Evolutionary conservation across 352 stramenopile genomes (phyloP), one percentile per base, ranked within the genome.

Genomic region (Phytophthora multivora): DNA sequence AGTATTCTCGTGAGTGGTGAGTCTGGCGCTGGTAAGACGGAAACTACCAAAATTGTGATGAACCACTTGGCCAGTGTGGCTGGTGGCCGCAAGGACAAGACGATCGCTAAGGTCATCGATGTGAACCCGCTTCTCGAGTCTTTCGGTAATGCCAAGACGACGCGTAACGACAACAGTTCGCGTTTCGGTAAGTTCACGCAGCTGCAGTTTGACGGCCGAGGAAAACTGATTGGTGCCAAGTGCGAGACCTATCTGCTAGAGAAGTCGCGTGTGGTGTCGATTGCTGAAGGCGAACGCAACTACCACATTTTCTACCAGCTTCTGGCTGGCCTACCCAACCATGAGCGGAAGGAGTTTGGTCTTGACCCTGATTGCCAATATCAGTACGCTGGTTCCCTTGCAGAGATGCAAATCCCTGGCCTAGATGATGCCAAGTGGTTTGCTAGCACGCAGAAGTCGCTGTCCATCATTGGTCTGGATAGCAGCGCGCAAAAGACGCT

Each of bases 231-330:
- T 43, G 87, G 87, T 68, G 87, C 85, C 23, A 93, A 93, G 60
- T 96, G 87, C 59, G 93, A 97, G 52, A 98, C 97, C 6, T 99
- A 98, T 52, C 69, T 99, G 51, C 70, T 99, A 16, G 96, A 99
- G 69, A 98, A 98, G 66, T 98, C 91, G 8, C 90, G 96, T 40
- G 96, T 99, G 33, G 93, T 97, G 21, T 93, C 83, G 10, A 97
- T 98, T 66, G 90, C 93, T 4, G 89, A 98, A n/a, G 96, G 96
- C 11, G 96, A 99, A 73, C 86, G 96, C 21, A 98, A 98, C 63
- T 99, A 98, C 75, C 96, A 99, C 70, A 97, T 98, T 63, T 99
- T 99, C 69, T 99, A 99, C 71, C 95, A 99, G 74, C 82, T 96
- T 50, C 70, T 96, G 13, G 63, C 79, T 19, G 87, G 87, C 50